Evolutionary conservation across 2,329 filamentous ascomycete genomes (phyloP), one percentile per base, ranked within the genome.

Genomic region (Bipolaris bicolor): DNA sequence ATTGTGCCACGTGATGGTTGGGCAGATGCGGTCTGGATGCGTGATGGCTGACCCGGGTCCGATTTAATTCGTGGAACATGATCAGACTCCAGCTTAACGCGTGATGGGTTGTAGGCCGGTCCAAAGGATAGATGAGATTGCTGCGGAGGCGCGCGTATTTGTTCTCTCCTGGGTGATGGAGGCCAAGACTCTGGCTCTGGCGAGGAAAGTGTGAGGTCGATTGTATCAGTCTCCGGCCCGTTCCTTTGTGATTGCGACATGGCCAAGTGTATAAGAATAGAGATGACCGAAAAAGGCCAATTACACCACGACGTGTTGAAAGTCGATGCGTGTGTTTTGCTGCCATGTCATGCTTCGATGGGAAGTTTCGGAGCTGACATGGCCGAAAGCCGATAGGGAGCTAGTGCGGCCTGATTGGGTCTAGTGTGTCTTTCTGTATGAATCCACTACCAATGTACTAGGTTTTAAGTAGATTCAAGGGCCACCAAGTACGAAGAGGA

Each of bases 151-250:
- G 24, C 24, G 26, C 26, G 65, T 29, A 52, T 44, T 31, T 48
- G 58, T 31, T 52, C 45, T 36, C 29, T 13, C 46, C 24, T 29
- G 37, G 61, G 60, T 22, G 43, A 49, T 47, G 49, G 49, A 22
- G 50, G 45, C 39, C 52, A 49, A 3, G 66, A 49, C 34, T 56
- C 54, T 3, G 66, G 65, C 43, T 69, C 68, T 6, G 68, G 68
- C 5, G 67, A 69, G 39, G 68, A 59, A 16, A 54, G 66, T 3
- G 69, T 71, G 11, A 71, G 59, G 49, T 71, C 68, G 20, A 71
- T 70, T 3, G 67, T 59, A 18, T 70, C 63, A 11, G 62, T 29
- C 9, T 53, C 43, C 29, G 54, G 36, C 36, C 24, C 36, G n/a
- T 53, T 33, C 49, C 39, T 51, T 20, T 54, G 50, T 41, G 58